A percentile compares a stretch with the other conserved stretches of the same genome.
Conservation (phyloP, 1,284 basidiomycete genomes). For the Agaricales sp. region DNA sequence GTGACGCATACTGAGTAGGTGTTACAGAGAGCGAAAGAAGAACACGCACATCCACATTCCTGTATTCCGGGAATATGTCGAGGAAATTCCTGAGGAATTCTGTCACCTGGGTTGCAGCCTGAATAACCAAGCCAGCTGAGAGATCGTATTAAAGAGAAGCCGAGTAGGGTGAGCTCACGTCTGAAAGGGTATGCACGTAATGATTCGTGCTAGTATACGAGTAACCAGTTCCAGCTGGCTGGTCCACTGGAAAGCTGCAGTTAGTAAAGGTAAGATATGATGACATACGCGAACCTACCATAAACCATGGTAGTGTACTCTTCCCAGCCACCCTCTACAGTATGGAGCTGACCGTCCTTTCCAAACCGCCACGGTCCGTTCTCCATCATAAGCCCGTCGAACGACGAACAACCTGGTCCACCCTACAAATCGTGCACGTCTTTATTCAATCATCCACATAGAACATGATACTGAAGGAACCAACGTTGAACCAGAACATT, state of each 20-base stretch:
- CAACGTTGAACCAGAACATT: constrained; percentile 94
- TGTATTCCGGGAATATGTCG: constrained; percentile 83
- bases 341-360: constrained; percentile 69
- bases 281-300: constrained; percentile 36
- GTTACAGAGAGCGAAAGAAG: constrained; percentile 9
- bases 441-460: background rate
- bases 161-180: constrained; percentile 49
- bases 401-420: constrained; percentile 93
- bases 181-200: constrained; percentile 72
- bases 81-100: constrained; percentile 87
- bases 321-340: constrained; percentile 91
- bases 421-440: constrained; percentile 51
- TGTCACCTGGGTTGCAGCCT: constrained; percentile 77
- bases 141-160: background rate
- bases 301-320: constrained; percentile 97
- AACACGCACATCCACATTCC: constrained; percentile 67
- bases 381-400: constrained; percentile 98
- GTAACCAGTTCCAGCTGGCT: constrained; percentile 93
- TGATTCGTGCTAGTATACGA: constrained; percentile 83
- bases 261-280: constrained; percentile 6
- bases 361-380: constrained; percentile 86
- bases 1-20: constrained; percentile 1
- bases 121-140: constrained; percentile 6
- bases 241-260: constrained; percentile 60
- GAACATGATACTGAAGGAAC: constrained; percentile 15